These are phyloP conservation scores for Leucosporidium yakuticum DNA, from an alignment of 768 basidiomycete species.

Conservation along the genomic window DNA sequence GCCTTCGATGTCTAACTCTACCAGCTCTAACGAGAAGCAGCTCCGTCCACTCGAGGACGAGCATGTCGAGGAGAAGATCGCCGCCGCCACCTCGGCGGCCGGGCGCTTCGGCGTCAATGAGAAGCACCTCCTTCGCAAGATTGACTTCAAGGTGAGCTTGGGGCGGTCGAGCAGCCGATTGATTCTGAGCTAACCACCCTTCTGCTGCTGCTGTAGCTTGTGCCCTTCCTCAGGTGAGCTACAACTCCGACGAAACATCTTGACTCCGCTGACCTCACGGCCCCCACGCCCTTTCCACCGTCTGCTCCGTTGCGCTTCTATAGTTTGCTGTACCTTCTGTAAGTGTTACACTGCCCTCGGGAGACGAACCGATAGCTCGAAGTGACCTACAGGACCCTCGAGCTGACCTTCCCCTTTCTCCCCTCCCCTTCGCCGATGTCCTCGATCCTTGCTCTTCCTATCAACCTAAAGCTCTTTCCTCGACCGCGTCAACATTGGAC, in stretches of 20 bases:
- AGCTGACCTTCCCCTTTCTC: not conserved
- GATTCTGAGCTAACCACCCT: conserved; percentile 34
- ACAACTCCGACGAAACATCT: too few species aligned
- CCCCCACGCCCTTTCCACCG: too few species aligned
- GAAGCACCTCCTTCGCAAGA: conserved; percentile 54
- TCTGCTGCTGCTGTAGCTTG: not conserved
- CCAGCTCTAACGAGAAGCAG: too few species aligned
- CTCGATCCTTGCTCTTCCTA: too few species aligned
- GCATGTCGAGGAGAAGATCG: too few species aligned
- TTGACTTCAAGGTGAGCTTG: conserved; percentile 46
- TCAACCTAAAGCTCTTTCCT: conserved; percentile 4
- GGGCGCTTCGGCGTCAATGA: conserved; percentile 39
- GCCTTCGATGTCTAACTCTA: too few species aligned
- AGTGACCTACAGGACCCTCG: not conserved
- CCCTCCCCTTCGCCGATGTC: not conserved
- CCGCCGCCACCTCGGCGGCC: not conserved
- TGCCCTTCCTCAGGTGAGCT: conserved; percentile 5
- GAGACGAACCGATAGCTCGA: too few species aligned
- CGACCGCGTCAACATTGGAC: conserved; percentile 38
- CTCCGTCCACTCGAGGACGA: too few species aligned
- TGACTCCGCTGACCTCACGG: too few species aligned
- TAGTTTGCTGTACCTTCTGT: not conserved
- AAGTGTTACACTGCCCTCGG: not conserved
- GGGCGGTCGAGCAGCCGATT: conserved; percentile 33
- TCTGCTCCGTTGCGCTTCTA: not conserved